Conservation (phyloP, 305 asterid genomes). For the Plantago coronopus region DNA sequence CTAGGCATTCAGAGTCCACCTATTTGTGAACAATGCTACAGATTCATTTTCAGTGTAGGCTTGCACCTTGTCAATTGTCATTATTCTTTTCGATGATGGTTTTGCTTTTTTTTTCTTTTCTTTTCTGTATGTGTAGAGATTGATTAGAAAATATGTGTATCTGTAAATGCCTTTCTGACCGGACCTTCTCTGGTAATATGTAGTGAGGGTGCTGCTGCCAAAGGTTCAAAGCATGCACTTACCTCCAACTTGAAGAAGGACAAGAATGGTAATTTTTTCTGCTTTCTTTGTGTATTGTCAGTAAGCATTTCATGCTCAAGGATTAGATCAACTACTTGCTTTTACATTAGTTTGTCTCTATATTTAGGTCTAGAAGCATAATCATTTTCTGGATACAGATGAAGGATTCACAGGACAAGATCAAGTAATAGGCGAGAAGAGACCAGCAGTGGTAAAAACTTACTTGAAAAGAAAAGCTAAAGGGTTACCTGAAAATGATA, state of each 20-base stretch:
- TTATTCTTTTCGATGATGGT: neutral
- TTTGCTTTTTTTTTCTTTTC: neutral
- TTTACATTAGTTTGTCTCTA: conserved; percentile 1
- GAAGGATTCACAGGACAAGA: conserved; percentile 29
- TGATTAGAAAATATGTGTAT: neutral
- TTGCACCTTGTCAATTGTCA: neutral
- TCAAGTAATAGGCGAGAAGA: conserved; percentile 29
- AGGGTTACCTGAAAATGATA: conserved; percentile 29
- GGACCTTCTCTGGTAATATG: conserved; percentile 8
- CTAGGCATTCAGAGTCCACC: no score
- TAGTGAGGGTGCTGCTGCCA: conserved; percentile 45
- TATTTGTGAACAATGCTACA: no score
- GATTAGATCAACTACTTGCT: neutral
- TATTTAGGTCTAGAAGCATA: neutral
- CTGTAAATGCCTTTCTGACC: neutral
- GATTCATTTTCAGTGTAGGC: no score
- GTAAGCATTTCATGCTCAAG: neutral
- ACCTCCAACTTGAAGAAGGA: conserved; percentile 46
- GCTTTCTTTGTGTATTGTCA: conserved; percentile 3
- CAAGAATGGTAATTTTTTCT: conserved; percentile 41
- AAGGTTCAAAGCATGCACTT: conserved; percentile 52
- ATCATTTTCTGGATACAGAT: conserved; percentile 25
- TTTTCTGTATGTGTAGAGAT: neutral
- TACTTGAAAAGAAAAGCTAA: conserved; percentile 37
- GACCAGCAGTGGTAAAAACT: conserved; percentile 22